Conservation (phyloP, 352 stramenopile species). For the Phytophthora cactorum region DNA sequence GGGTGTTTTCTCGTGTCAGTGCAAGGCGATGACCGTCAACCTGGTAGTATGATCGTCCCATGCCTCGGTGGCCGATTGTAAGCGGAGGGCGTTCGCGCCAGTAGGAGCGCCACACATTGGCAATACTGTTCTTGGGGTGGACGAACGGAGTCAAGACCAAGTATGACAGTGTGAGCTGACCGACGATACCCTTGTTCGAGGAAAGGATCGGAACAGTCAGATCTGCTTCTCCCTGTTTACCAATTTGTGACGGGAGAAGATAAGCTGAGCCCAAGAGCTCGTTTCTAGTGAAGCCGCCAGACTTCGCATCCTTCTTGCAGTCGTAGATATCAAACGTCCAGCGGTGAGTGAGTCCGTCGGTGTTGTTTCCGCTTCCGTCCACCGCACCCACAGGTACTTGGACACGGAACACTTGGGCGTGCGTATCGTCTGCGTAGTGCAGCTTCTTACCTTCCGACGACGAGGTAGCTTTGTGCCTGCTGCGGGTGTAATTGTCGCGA, state of each 20-base stretch:
- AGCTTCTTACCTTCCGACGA: slow-evolving; percentile 10
- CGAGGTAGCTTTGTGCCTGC: slow-evolving; percentile 19
- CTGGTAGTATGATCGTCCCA: slow-evolving; percentile 81
- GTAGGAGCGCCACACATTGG: slow-evolving; percentile 66
- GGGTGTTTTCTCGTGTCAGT: slow-evolving; percentile 76
- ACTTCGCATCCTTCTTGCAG: slow-evolving; percentile 26
- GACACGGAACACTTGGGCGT: slow-evolving; percentile 59
- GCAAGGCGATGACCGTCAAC: slow-evolving; percentile 62
- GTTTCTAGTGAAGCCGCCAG: slow-evolving; percentile 19
- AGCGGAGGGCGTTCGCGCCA: slow-evolving; percentile 66
- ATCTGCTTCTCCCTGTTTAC: slow-evolving; percentile 54
- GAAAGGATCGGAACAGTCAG: slow-evolving; percentile 63
- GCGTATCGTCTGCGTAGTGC: slow-evolving; percentile 41
- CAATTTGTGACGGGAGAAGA: slow-evolving; percentile 60
- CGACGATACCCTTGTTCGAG: slow-evolving; percentile 32
- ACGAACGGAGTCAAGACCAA: slow-evolving; percentile 60
- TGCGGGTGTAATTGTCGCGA: slow-evolving; percentile 51
- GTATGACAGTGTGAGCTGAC: slow-evolving; percentile 60
- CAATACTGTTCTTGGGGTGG: slow-evolving; percentile 64
- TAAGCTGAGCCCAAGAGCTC: slow-evolving; percentile 44
- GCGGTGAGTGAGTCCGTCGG: slow-evolving; percentile 35
- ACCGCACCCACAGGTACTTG: slow-evolving; percentile 48
- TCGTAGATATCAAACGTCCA: slow-evolving; percentile 50
- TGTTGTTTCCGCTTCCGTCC: slow-evolving; percentile 17
- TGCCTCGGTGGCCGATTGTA: slow-evolving; percentile 74